These are phyloP conservation scores for Prunus dulcis DNA, from an alignment of 306 rosid genomes.

Conservation along the genomic window DNA sequence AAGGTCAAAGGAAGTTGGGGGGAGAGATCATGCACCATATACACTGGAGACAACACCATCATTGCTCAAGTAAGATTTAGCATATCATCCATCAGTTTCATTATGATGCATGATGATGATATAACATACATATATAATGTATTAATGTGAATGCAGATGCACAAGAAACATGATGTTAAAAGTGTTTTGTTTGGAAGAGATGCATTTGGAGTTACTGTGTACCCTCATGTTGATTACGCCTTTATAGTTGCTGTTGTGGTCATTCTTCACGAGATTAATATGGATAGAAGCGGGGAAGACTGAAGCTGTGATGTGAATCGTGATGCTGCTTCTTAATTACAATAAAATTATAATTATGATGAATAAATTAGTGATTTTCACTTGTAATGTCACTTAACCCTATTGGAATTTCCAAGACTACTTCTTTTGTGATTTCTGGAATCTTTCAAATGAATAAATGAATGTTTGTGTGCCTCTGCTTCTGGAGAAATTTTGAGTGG, in stretches of 20 bases:
- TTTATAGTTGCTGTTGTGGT: conserved; percentile 41
- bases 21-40: conserved; percentile 38
- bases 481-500: too few relatives aligned
- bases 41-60: conserved; percentile 17
- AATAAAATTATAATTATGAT: background rate
- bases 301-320: background rate
- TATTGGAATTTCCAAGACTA: too few relatives aligned
- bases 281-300: conserved; percentile 5
- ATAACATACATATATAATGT: too few relatives aligned
- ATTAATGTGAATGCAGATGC: conserved; percentile 37
- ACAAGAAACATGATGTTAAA: conserved; percentile 30
- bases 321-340: background rate
- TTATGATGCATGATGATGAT: background rate
- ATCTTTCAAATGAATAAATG: too few relatives aligned
- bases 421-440: background rate
- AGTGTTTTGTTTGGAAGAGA: conserved; percentile 39
- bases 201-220: conserved; percentile 40
- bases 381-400: background rate
- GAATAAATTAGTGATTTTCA: background rate
- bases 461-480: too few relatives aligned
- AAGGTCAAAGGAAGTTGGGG: conserved; percentile 44
- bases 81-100: background rate
- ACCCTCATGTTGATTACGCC: conserved; percentile 44
- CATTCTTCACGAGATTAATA: conserved; percentile 42
- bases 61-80: conserved; percentile 32